Conservation (phyloP, 345 rosid species). For the Acer saccharum region DNA sequence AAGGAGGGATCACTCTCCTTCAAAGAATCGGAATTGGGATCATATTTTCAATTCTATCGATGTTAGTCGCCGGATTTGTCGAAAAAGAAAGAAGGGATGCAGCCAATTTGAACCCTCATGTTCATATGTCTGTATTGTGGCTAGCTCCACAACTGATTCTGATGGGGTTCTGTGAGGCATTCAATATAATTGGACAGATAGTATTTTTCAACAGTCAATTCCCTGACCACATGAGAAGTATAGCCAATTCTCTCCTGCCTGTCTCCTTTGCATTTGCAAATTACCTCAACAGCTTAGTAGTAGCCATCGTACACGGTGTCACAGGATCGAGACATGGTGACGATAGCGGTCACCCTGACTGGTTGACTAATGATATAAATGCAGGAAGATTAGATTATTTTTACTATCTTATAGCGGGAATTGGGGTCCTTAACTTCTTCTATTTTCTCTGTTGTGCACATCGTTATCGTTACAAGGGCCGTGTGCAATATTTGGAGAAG, state of each 20-base stretch:
- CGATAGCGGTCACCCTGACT: constrained; percentile 35
- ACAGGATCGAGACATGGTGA: constrained; percentile 28
- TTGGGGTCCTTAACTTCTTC: constrained; percentile 46
- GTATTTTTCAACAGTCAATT: constrained; percentile 66
- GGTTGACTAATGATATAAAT: constrained; percentile 35
- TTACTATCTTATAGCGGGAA: constrained; percentile 52
- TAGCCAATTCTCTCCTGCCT: constrained; percentile 15
- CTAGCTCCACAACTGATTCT: constrained; percentile 61
- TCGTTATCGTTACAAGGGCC: constrained; percentile 45
- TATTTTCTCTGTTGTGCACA: constrained; percentile 48
- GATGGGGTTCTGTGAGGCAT: constrained; percentile 62
- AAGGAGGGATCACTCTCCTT: constrained; percentile 58
- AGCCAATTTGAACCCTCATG: constrained; percentile 20
- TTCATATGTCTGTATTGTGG: constrained; percentile 51
- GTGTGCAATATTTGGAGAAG: constrained; percentile 9
- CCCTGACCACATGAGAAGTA: constrained; percentile 61
- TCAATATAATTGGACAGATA: constrained; percentile 53
- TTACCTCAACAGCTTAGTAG: constrained; percentile 44
- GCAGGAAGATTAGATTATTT: constrained; percentile 55
- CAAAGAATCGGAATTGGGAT: constrained; percentile 62
- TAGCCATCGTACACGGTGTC: constrained; percentile 37
- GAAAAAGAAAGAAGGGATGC: constrained; percentile 47
- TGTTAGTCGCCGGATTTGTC: constrained; percentile 50
- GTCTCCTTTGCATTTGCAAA: constrained; percentile 39
- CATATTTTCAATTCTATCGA: constrained; percentile 41